Evolutionary conservation across 257 asterid species (phyloP), one percentile per base, ranked within the genome.

Genomic region (Linderniella brevidens): DNA sequence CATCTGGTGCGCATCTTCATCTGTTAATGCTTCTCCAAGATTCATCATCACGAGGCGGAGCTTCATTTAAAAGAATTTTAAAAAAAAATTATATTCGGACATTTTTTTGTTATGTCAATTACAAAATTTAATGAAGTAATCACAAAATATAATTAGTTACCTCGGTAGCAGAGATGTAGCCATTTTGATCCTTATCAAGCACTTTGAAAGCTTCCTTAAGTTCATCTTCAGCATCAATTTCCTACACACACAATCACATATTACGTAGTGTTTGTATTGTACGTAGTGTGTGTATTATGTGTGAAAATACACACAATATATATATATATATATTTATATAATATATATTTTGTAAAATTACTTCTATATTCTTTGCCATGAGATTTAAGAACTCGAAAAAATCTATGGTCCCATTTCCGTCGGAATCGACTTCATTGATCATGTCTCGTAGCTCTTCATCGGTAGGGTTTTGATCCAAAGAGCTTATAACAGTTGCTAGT

Each of bases 1-100:
- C 66, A 60, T 60, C 51, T 60, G 66, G 12, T 60, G 60, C 12
- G 49, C 66, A 18, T 60, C 66, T 39, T 54, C 66, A 19, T 60
- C 66, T 5, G 60, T 60, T 48, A 60, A 44, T 37, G 54, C 55
- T 42, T 60, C 66, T 17, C 66, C 66, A 20, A 60, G 49, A 46
- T 60, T 60, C 37, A 60, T 54, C 66, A 60, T 60, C 66, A 60
- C 66, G 40, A 53, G 66, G 35, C 66, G 44, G 41, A 60, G 60
- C 66, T 60, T 60, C 60, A 54, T n/a, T n/a, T n/a, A n/a, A n/a
- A n/a, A n/a, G n/a, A n/a, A n/a, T n/a, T n/a, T n/a, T n/a, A n/a
- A n/a, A 25, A 2, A 25, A 2, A 25, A 2, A 25, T 25, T 25
- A 25, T 25, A 25, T 25, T 25, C 3, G 32, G 32, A 25, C 32